These are phyloP conservation scores for Sphagnum tenellum DNA, from an alignment of 225 moss, liverwort and hornwort species.

Conservation along the genomic window DNA sequence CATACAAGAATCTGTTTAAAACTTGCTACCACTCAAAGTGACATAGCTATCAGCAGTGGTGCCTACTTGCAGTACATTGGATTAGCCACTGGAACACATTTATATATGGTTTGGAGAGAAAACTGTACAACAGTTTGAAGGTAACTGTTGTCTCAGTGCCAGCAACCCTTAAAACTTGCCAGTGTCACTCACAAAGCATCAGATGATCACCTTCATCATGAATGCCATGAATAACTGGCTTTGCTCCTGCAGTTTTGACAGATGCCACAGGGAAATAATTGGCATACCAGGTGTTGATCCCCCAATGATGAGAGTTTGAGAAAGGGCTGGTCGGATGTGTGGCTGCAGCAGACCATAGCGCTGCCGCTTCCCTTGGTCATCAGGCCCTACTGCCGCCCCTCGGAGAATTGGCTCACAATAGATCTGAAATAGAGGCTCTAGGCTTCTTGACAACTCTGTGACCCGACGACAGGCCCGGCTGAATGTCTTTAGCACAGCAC, in stretches of 20 bases:
- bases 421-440: conserved; percentile 75
- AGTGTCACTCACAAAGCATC: background rate
- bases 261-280: conserved; percentile 1
- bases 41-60: no score
- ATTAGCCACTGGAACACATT: no score
- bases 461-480: conserved; percentile 60
- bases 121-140: no score
- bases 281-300: conserved; percentile 26
- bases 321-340: conserved; percentile 68
- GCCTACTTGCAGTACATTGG: no score
- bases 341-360: conserved; percentile 60
- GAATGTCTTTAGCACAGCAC: conserved; percentile 75
- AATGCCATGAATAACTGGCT: background rate
- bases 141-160: no score
- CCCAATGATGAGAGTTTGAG: conserved; percentile 54
- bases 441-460: conserved; percentile 65
- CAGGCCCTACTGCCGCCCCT: conserved; percentile 41
- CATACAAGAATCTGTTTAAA: no score
- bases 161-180: background rate
- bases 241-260: background rate
- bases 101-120: no score
- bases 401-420: conserved; percentile 65
- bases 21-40: no score
- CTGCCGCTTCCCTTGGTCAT: conserved; percentile 71
- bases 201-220: background rate